Evolutionary conservation across 257 asterid species (phyloP).

Genomic region (Plantago ovata): DNA sequence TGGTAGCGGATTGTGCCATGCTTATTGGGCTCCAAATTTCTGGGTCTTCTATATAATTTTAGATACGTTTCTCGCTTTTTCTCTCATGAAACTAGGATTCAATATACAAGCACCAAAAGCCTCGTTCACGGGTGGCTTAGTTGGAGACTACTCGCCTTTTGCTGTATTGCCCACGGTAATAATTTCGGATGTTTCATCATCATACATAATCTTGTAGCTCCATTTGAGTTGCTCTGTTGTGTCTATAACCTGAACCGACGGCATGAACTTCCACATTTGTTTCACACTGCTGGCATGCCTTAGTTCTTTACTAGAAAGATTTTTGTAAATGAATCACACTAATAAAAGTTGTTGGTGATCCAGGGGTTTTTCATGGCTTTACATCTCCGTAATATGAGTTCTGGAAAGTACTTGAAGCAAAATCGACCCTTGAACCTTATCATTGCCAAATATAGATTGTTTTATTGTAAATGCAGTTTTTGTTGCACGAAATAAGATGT

Average conservation of each 20-base stretch:
- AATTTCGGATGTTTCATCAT: slow-evolving; percentile 8
- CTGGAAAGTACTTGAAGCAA: background rate
- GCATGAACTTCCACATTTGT: no score
- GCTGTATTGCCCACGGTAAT: slow-evolving; percentile 78
- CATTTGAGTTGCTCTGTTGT: no score
- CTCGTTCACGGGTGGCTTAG: slow-evolving; percentile 93
- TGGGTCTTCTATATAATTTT: slow-evolving; percentile 87
- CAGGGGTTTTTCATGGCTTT: slow-evolving; percentile 1
- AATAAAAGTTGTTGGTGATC: slow-evolving; percentile 1
- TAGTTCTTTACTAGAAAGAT: no score
- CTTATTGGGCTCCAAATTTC: slow-evolving; percentile 98
- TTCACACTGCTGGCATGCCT: no score
- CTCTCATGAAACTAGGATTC: slow-evolving; percentile 56
- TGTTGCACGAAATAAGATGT: background rate
- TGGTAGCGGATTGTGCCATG: slow-evolving; percentile 97
- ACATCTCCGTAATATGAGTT: slow-evolving; percentile 8
- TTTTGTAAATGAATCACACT: background rate
- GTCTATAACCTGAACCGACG: no score
- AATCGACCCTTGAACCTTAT: background rate
- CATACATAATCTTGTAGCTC: no score
- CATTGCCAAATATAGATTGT: background rate
- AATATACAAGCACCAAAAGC: slow-evolving; percentile 65
- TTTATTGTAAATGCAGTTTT: background rate
- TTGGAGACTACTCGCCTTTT: slow-evolving; percentile 92
- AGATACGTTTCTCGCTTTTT: slow-evolving; percentile 61